Base-by-base conservation (phyloP, 331 rosid genomes). In the Telfairia occidentalis region DNA sequence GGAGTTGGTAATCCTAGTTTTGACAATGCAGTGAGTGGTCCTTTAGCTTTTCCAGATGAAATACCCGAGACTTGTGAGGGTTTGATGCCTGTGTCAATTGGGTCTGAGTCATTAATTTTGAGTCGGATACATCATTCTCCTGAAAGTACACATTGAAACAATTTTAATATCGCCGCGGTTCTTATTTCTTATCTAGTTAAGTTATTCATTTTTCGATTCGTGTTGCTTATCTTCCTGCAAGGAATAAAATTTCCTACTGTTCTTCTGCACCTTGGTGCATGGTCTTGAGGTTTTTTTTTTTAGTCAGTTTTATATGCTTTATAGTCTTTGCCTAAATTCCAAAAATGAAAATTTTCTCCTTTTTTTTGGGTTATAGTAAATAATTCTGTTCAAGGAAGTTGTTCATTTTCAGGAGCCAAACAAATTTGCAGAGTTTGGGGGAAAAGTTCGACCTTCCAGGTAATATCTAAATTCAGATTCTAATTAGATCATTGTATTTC, bases 61-160 rank as follows among this genome's bases (percentile, higher is more conserved):
- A 86, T 91, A 76, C 82, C 85, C 79, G 87, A 88, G 89, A 85
- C 83, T 81, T 86, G 90, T 91, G 97, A 87, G 90, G 85, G 87
- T 86, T 81, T 92, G 87, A 87, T 90, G 84, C 82, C 91, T 78
- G 92, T 87, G 85, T 84, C 96, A 82, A 92, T 83, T 86, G 98
- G 89, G 92, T 92, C 93, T 81, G 97, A 90, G 90, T 89, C 96
- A 78, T 90, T 93, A 83, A 91, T 89, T 91, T 86, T 90, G 83
- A 93, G 92, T 92, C 94, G 97, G 97, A 89, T 93, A 91, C 98
- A 91, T 93, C 91, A 89, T 93, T 93, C 97, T 87, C 93, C 98
- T 86, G 98, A 93, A 90, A 93, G 94, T 90, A 93, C 98, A 93
- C 97, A 86, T 93, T 93, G 92, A 93, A 92, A 93, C 98, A 90